A percentile compares a stretch with the other conserved stretches of the same genome.
phyloP scores from a whole-genome alignment of 2,329 filamentous ascomycete species.

The Cercospora sp. region DNA sequence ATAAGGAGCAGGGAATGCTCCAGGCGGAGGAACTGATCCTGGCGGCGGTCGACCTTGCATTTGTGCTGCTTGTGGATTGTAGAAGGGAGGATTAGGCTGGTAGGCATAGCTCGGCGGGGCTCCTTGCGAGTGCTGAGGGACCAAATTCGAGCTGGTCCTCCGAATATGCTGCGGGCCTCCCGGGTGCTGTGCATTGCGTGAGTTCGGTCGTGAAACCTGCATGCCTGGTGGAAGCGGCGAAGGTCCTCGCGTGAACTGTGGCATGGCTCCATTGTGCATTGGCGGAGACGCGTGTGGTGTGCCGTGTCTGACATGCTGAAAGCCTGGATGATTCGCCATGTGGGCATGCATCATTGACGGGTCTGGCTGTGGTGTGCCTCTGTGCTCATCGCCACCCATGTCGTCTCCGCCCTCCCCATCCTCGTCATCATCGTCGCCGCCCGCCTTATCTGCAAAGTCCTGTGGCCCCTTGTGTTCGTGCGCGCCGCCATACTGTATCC shows the following conservation, averaged over 20 bases:
- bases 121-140: slow-evolving; percentile 58
- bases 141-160: slow-evolving; percentile 72
- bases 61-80: slow-evolving; percentile 61
- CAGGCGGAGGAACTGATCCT: slow-evolving; percentile 28
- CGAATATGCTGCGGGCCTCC: slow-evolving; percentile 64
- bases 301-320: slow-evolving; percentile 77
- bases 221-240: slow-evolving; percentile 77
- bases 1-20: slow-evolving; percentile 35
- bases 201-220: slow-evolving; percentile 67
- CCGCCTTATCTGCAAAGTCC: slow-evolving; percentile 81
- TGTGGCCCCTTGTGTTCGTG: slow-evolving; percentile 95
- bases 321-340: slow-evolving; percentile 59
- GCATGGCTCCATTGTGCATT: slow-evolving; percentile 69
- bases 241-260: slow-evolving; percentile 70
- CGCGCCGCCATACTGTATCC: slow-evolving; percentile 75
- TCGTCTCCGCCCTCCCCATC: slow-evolving; percentile 67
- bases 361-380: slow-evolving; percentile 69
- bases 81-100: slow-evolving; percentile 82
- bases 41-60: slow-evolving; percentile 45
- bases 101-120: slow-evolving; percentile 67
- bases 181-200: slow-evolving; percentile 68
- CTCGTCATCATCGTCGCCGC: slow-evolving; percentile 72
- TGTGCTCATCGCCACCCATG: slow-evolving; percentile 52
- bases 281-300: slow-evolving; percentile 88
- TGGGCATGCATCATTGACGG: slow-evolving; percentile 50